Conservation (phyloP, 1,284 basidiomycete genomes). For the Exobasidium cylindrosporum region DNA sequence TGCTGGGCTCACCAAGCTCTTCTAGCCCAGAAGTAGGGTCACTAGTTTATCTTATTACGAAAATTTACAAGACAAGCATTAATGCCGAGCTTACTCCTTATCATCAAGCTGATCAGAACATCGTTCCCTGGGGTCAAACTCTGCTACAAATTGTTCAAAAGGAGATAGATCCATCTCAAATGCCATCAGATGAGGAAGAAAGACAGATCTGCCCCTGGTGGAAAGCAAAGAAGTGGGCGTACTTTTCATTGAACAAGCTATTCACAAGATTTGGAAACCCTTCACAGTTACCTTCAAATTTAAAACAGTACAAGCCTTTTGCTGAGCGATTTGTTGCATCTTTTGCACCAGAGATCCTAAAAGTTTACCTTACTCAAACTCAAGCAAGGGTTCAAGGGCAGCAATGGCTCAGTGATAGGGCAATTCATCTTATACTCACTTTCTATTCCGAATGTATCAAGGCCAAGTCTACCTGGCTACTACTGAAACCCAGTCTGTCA, state of each 20-base stretch:
- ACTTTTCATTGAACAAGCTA: constrained; percentile 53
- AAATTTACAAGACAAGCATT: constrained; percentile 52
- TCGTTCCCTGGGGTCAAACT: constrained; percentile 52
- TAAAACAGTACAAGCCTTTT: constrained; percentile 51
- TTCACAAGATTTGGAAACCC: constrained; percentile 52
- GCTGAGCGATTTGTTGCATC: constrained; percentile 46
- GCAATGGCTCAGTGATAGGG: constrained; percentile 45
- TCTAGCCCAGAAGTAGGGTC: constrained; percentile 41
- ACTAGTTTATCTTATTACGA: constrained; percentile 49
- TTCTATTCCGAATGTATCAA: constrained; percentile 52
- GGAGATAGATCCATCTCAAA: constrained; percentile 28
- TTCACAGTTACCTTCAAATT: constrained; percentile 44
- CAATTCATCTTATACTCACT: constrained; percentile 41
- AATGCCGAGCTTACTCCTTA: constrained; percentile 41
- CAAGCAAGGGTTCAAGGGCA: constrained; percentile 32
- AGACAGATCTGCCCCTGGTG: constrained; percentile 41
- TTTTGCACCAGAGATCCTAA: constrained; percentile 54
- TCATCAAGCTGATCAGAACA: constrained; percentile 48
- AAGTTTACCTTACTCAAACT: constrained; percentile 47
- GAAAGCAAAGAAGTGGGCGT: constrained; percentile 56
- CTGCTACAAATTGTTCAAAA: constrained; percentile 48
- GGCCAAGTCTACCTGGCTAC: constrained; percentile 50
- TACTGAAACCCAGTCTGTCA: constrained; percentile 48
- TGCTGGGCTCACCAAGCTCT: constrained; percentile 39
- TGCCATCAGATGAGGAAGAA: constrained; percentile 42